Evolutionary conservation across 2,329 filamentous ascomycete species (phyloP).

Genomic region (Fusarium sp.): DNA sequence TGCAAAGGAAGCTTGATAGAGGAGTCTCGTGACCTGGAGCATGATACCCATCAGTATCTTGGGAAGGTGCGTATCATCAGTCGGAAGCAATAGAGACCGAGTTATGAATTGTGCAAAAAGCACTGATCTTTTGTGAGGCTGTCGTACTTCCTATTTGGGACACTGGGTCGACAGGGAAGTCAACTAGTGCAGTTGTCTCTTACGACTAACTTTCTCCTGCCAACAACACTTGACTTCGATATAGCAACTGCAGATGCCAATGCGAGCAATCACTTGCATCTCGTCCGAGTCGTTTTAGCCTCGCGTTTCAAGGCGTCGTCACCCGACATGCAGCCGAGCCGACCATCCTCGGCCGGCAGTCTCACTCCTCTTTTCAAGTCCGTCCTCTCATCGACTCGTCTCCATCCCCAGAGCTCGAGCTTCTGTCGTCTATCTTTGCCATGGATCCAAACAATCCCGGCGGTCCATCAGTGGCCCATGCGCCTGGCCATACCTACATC

Average conservation of each 20-base stretch:
- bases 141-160: not conserved
- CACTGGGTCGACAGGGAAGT: not conserved
- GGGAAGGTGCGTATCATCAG: not conserved
- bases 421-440: not conserved
- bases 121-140: not conserved
- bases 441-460: not conserved
- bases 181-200: not conserved
- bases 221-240: not conserved
- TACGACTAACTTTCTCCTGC: not conserved
- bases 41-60: not conserved
- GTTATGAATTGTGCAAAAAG: not conserved
- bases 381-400: not conserved
- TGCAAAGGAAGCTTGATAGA: not conserved
- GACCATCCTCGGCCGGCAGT: not conserved
- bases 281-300: slow-evolving; percentile 8
- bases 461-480: slow-evolving; percentile 1
- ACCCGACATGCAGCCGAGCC: slow-evolving; percentile 1
- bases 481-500: slow-evolving; percentile 1
- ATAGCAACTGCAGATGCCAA: slow-evolving; percentile 1
- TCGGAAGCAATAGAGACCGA: not conserved
- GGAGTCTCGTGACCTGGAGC: not conserved
- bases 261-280: slow-evolving; percentile 7
- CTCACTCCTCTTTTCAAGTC: not conserved
- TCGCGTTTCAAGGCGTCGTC: slow-evolving; percentile 2
- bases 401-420: slow-evolving; percentile 2